Conservation (phyloP, 2,329 filamentous ascomycete species). For the Rhexocercosporidium sp. region DNA sequence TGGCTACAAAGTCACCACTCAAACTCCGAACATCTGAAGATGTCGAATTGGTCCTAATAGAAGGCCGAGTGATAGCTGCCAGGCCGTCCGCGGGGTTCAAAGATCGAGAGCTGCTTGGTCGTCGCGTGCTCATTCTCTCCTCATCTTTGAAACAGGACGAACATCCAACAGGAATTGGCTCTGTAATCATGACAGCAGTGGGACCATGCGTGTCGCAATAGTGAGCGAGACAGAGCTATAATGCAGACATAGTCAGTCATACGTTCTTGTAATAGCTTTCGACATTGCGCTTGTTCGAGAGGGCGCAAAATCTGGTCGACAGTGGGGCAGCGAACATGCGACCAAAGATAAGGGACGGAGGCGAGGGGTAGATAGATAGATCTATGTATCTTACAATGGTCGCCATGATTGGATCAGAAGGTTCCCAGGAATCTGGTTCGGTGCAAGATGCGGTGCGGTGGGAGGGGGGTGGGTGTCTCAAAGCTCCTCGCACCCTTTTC, state of each 20-base stretch:
- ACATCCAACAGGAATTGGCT: constrained; percentile 67
- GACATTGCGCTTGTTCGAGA: constrained; percentile 14
- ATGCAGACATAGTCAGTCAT: constrained; percentile 29
- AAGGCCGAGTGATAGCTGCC: constrained; percentile 19
- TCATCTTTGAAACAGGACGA: constrained; percentile 61
- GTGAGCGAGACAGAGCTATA: constrained; percentile 70
- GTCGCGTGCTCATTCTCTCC: constrained; percentile 36
- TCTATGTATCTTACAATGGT: constrained; percentile 42
- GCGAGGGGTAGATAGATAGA: constrained; percentile 5
- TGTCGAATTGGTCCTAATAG: constrained; percentile 23
- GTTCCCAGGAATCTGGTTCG: neutral
- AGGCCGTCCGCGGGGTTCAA: constrained; percentile 33
- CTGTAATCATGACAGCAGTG: constrained; percentile 72
- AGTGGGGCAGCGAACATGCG: constrained; percentile 25
- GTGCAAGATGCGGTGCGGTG: no score
- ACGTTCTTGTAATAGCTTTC: neutral
- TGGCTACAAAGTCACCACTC: constrained; percentile 4
- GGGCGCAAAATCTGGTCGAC: constrained; percentile 22
- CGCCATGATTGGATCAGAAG: constrained; percentile 37
- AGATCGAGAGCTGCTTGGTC: constrained; percentile 38
- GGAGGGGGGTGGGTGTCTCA: neutral
- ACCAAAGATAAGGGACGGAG: constrained; percentile 10
- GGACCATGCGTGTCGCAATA: constrained; percentile 75
- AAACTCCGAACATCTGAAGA: constrained; percentile 21
- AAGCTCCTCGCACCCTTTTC: constrained; percentile 2